phyloP scores from a whole-genome alignment of 2,329 filamentous ascomycete genomes.

The Pyrenochaeta sp. region DNA sequence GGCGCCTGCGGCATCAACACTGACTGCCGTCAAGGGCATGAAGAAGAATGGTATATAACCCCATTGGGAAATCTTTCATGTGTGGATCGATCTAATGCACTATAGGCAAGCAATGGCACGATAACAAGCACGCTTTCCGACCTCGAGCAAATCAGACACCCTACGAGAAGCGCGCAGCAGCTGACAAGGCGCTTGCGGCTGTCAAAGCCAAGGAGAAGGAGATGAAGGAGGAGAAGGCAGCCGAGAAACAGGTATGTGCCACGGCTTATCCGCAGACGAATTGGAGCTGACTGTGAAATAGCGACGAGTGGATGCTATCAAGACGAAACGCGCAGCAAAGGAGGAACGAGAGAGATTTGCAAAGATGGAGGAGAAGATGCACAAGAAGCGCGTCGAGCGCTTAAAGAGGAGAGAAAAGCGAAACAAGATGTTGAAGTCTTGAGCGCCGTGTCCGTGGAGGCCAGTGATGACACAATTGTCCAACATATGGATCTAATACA shows the following conservation, averaged over 20 bases:
- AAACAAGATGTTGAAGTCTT: slow-evolving; percentile 75
- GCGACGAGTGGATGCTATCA: slow-evolving; percentile 80
- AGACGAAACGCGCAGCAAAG: slow-evolving; percentile 85
- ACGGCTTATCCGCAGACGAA: not conserved
- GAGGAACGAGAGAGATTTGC: slow-evolving; percentile 93
- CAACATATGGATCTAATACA: not conserved
- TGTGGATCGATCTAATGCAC: slow-evolving; percentile 18
- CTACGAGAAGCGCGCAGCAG: slow-evolving; percentile 78
- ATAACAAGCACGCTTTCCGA: slow-evolving; percentile 82
- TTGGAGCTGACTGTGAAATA: slow-evolving; percentile 50
- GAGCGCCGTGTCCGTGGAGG: slow-evolving; percentile 19
- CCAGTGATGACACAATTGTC: not conserved
- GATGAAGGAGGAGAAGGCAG: slow-evolving; percentile 91
- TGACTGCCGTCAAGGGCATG: slow-evolving; percentile 64
- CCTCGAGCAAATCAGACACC: slow-evolving; percentile 79
- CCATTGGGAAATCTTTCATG: not conserved
- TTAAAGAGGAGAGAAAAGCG: slow-evolving; percentile 96
- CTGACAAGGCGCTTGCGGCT: slow-evolving; percentile 74
- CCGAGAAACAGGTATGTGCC: slow-evolving; percentile 77
- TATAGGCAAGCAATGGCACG: slow-evolving; percentile 94
- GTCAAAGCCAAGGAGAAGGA: slow-evolving; percentile 94
- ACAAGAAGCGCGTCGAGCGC: slow-evolving; percentile 91
- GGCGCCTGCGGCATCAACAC: slow-evolving; percentile 53
- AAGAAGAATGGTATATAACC: slow-evolving; percentile 76
- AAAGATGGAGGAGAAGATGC: slow-evolving; percentile 97